A percentile compares a stretch with the other conserved stretches of the same genome.
Evolutionary conservation across 2,329 filamentous ascomycete species (phyloP).

Genomic region (Penicillium sp.): DNA sequence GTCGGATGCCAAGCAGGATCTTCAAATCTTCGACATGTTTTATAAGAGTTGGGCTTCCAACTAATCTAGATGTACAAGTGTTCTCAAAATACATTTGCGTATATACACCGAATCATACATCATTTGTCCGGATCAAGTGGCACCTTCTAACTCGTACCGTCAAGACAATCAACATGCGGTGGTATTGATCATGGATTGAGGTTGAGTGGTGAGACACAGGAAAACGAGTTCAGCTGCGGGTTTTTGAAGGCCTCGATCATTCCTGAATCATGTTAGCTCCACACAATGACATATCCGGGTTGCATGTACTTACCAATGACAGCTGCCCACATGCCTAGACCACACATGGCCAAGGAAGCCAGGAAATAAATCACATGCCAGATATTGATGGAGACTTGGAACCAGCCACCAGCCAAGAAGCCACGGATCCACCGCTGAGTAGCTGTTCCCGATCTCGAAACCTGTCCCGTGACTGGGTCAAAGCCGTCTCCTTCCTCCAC

Average conservation of each 20-base stretch:
- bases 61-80: not conserved
- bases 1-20: conserved; percentile 43
- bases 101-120: not conserved
- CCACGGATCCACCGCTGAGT: conserved; percentile 19
- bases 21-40: conserved; percentile 39
- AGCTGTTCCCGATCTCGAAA: conserved; percentile 9
- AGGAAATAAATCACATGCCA: conserved; percentile 28
- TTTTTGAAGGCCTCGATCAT: conserved; percentile 31
- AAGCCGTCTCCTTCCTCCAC: conserved; percentile 26
- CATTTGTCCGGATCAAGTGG: not conserved
- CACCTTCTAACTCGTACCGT: not conserved
- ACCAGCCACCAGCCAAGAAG: conserved; percentile 23
- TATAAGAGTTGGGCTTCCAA: conserved; percentile 10
- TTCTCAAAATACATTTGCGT: not conserved
- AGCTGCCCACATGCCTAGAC: conserved; percentile 28
- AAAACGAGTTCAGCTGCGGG: conserved; percentile 31
- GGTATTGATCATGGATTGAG: conserved; percentile 5
- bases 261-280: conserved; percentile 3
- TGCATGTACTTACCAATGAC: conserved; percentile 18
- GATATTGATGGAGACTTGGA: conserved; percentile 25
- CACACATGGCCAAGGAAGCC: conserved; percentile 25
- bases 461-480: conserved; percentile 19
- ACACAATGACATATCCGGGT: not conserved
- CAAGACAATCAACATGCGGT: not conserved
- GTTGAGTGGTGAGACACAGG: conserved; percentile 32